phyloP scores from a whole-genome alignment of 306 rosid species.

The Prunus dulcis region DNA sequence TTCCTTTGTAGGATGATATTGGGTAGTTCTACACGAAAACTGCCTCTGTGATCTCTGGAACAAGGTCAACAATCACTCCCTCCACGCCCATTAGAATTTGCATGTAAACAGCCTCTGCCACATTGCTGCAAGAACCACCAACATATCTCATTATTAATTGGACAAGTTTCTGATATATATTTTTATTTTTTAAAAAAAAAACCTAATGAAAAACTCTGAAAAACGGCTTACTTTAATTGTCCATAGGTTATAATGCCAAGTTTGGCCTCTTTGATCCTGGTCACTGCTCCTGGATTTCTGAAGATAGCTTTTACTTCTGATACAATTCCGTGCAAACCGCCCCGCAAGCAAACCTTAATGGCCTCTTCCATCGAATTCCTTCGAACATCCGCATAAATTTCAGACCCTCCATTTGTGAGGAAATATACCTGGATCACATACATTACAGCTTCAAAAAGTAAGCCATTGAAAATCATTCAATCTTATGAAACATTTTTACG shows the following conservation, averaged over 20 bases:
- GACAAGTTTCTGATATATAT: background rate
- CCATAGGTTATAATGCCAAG: slow-evolving; percentile 45
- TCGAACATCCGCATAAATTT: slow-evolving; percentile 29
- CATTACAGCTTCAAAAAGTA: background rate
- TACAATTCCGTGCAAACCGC: slow-evolving; percentile 56
- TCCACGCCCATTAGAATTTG: slow-evolving; percentile 44
- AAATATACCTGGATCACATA: slow-evolving; percentile 36
- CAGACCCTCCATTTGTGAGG: slow-evolving; percentile 44
- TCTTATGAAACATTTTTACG: background rate
- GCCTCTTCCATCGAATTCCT: slow-evolving; percentile 53
- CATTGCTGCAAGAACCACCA: slow-evolving; percentile 30
- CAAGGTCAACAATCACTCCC: slow-evolving; percentile 46
- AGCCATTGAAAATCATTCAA: background rate
- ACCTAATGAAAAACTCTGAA: background rate
- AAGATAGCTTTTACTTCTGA: slow-evolving; percentile 39
- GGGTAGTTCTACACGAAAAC: slow-evolving; percentile 6
- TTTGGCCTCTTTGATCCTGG: slow-evolving; percentile 33
- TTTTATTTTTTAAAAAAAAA: background rate
- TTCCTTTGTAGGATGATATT: background rate
- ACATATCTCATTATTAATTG: background rate
- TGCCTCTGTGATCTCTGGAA: slow-evolving; percentile 41
- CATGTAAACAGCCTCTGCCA: slow-evolving; percentile 30
- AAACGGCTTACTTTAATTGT: slow-evolving; percentile 32
- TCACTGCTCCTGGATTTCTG: slow-evolving; percentile 33
- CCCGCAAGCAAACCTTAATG: slow-evolving; percentile 36